These are phyloP conservation scores for Stagonosporopsis vannaccii DNA, from an alignment of 2,329 filamentous ascomycete genomes.

Conservation along the genomic window DNA sequence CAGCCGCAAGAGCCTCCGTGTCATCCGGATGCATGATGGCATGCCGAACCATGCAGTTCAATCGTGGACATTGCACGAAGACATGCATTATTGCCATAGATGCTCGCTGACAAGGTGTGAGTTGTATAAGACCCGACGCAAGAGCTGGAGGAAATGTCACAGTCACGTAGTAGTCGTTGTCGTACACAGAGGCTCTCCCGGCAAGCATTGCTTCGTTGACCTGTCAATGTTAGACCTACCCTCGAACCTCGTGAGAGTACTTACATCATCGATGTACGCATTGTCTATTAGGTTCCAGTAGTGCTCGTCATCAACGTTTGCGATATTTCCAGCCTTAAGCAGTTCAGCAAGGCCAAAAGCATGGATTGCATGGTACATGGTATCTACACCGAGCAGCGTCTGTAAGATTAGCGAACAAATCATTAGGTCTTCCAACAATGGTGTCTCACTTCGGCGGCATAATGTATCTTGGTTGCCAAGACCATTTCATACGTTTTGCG, in stretches of 20 bases:
- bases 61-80: constrained; percentile 38
- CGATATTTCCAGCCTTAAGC: constrained; percentile 31
- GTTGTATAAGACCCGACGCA: constrained; percentile 1
- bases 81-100: constrained; percentile 41
- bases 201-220: constrained; percentile 40
- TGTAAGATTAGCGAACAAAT: constrained; percentile 18
- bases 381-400: constrained; percentile 35
- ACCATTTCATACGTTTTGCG: constrained; percentile 34
- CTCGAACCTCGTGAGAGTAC: not conserved
- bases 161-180: constrained; percentile 39
- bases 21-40: constrained; percentile 30
- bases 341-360: constrained; percentile 37
- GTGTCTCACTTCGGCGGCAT: constrained; percentile 34
- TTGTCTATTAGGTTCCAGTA: constrained; percentile 44
- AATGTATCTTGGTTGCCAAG: constrained; percentile 41
- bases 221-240: constrained; percentile 23
- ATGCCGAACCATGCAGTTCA: constrained; percentile 31
- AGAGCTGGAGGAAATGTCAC: constrained; percentile 30
- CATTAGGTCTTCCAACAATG: not conserved
- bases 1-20: constrained; percentile 25
- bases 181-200: constrained; percentile 37
- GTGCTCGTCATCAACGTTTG: constrained; percentile 36
- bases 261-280: constrained; percentile 45
- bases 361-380: constrained; percentile 40
- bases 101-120: constrained; percentile 27